These are phyloP conservation scores for Fusarium dlaminii DNA, from an alignment of 2,329 filamentous ascomycete genomes.

Conservation along the genomic window DNA sequence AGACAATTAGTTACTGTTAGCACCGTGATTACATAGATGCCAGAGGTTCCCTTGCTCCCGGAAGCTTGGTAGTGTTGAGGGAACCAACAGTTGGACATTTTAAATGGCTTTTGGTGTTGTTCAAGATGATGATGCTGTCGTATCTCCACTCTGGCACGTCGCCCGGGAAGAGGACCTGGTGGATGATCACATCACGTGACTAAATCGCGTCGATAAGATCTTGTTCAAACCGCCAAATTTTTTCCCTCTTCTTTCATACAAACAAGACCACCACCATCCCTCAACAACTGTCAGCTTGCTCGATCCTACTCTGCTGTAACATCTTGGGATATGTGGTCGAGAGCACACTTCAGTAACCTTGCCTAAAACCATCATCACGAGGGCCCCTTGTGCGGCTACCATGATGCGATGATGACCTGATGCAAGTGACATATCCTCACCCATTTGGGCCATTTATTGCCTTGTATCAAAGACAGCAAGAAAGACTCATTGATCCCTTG, in stretches of 20 bases:
- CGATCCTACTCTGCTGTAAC: conserved; percentile 55
- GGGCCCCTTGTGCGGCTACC: conserved; percentile 70
- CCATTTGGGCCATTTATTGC: conserved; percentile 5
- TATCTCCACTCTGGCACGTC: background rate
- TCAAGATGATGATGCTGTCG: background rate
- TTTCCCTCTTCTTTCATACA: conserved; percentile 47
- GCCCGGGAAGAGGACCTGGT: background rate
- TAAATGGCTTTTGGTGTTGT: background rate
- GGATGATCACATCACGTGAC: conserved; percentile 37
- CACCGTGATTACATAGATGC: background rate
- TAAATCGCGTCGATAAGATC: conserved; percentile 23
- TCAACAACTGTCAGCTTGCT: conserved; percentile 53
- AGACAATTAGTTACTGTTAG: background rate
- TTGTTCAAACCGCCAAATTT: conserved; percentile 15
- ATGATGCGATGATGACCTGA: conserved; percentile 76
- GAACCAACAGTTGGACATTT: background rate
- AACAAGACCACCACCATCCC: conserved; percentile 55
- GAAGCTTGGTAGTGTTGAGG: background rate
- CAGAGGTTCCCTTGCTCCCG: background rate
- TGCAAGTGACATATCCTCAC: conserved; percentile 64
- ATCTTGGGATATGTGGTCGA: conserved; percentile 65
- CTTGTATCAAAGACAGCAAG: background rate
- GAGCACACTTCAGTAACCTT: conserved; percentile 65
- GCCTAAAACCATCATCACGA: conserved; percentile 76
- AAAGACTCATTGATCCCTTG: background rate